Conservation (phyloP, 73 alveolate species). For the Paramecium octaurelia region DNA sequence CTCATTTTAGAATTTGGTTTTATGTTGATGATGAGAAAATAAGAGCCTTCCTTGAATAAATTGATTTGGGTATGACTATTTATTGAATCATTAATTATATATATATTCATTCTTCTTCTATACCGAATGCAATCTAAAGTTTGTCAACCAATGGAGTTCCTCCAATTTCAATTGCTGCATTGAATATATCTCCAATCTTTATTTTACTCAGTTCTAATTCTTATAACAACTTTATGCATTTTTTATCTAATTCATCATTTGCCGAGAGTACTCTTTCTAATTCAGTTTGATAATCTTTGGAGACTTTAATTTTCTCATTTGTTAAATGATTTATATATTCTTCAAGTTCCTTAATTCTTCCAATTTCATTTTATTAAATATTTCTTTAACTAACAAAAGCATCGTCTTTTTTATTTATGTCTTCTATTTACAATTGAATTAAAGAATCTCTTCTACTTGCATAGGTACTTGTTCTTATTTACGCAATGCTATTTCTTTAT, state of each 20-base stretch:
- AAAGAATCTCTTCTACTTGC: neutral
- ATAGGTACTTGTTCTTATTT: neutral
- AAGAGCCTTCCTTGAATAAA: neutral
- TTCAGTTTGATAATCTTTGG: neutral
- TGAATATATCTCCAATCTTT: neutral
- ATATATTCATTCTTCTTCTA: constrained; percentile 4
- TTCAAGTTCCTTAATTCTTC: neutral
- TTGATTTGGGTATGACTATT: neutral
- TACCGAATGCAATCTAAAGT: neutral
- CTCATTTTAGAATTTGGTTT: neutral
- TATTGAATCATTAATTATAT: neutral
- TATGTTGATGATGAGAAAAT: neutral
- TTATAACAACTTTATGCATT: neutral
- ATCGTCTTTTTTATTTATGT: neutral
- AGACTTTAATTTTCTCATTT: neutral
- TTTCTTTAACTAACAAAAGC: neutral
- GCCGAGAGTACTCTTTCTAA: neutral
- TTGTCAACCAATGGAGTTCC: neutral
- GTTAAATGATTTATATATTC: neutral
- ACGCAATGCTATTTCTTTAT: neutral
- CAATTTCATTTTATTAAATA: neutral
- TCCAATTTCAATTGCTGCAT: neutral
- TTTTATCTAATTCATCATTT: neutral
- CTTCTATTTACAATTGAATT: neutral
- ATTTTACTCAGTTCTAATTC: neutral